These are phyloP conservation scores for Clavispora santaluciae DNA, from an alignment of 805 yeast species.

Conservation along the genomic window DNA sequence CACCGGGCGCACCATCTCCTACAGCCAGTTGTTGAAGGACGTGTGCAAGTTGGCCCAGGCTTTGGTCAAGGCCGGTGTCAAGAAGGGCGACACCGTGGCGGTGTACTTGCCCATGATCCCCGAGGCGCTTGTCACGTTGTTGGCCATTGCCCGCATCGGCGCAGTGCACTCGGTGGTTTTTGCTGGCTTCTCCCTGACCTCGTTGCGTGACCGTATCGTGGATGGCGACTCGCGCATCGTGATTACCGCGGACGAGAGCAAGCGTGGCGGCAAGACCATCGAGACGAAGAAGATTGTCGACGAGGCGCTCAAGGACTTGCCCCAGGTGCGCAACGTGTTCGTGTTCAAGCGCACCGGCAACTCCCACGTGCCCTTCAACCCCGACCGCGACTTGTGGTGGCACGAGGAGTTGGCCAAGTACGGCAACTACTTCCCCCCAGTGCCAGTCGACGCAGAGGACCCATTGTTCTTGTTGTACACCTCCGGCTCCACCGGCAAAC, in stretches of 20 bases:
- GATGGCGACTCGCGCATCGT: conserved; percentile 85
- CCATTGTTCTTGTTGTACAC: conserved; percentile 94
- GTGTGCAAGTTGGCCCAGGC: conserved; percentile 86
- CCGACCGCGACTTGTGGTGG: conserved; percentile 93
- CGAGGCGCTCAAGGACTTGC: conserved; percentile 77
- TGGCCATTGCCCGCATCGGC: conserved; percentile 90
- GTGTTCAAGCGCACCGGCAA: conserved; percentile 88
- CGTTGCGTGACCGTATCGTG: conserved; percentile 81
- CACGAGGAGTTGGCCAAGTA: conserved; percentile 80
- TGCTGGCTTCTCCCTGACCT: conserved; percentile 95
- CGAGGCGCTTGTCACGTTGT: conserved; percentile 88
- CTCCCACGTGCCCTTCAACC: conserved; percentile 62
- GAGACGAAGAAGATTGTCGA: conserved; percentile 92
- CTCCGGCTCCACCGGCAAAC: conserved; percentile 97
- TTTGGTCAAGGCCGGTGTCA: conserved; percentile 77
- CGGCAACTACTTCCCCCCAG: conserved; percentile 83
- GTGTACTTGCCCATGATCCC: conserved; percentile 97
- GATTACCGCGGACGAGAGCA: conserved; percentile 92
- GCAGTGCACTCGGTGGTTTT: conserved; percentile 95
- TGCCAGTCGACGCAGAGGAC: conserved; percentile 85
- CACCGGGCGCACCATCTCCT: conserved; percentile 70
- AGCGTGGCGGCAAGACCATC: conserved; percentile 92
- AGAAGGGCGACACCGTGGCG: conserved; percentile 94
- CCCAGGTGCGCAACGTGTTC: conserved; percentile 73
- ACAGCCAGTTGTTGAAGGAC: conserved; percentile 77